Base-by-base conservation (phyloP, 805 yeast species). In the Pichia insulana region DNA sequence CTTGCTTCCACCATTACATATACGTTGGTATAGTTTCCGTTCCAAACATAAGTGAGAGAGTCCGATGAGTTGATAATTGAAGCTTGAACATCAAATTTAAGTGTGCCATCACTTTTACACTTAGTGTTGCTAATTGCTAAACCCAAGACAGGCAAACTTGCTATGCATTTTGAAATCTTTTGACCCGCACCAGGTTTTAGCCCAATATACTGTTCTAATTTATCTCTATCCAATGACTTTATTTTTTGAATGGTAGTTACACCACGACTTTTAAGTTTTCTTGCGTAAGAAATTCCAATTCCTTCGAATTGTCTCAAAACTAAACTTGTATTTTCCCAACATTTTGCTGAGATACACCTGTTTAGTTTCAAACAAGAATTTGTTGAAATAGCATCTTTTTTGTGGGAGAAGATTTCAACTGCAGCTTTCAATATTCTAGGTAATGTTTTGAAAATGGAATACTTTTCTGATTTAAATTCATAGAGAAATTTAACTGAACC, bases 321-420 rank as follows among this genome's bases (percentile, higher is more conserved):
- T 52, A 64, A 61, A 0, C 71, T 54, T 0, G 69, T 52, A 40
- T 66, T 68, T 46, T 73, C 79, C 82, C 82, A 75, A 13, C 76
- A 64, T 44, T 59, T 63, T 0, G 74, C 73, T 36, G 52, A 54
- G 1, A 72, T 43, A 33, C 71, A 67, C 42, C 78, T 55, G 3
- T 55, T 48, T 7, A 76, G 45, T 36, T 55, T 57, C 7, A 74
- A 49, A 2, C 70, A 48, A 34, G 59, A 65, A 18, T 57, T 48
- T 35, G 73, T 53, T 0, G 80, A 70, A 1, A 50, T 48, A 0
- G 68, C 67, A 50, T 74, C 78, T 20, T 59, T 55, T 40, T 61
- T 68, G 12, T 57, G 65, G 17, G 62, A 49, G 42, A 64, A 69
- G 15, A 69, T 59, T 32, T 74, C 80, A 26, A 68, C 52, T 48